Percentiles rank a stretch among this genome's conserved stretches.
Conservation (phyloP, 2,329 filamentous ascomycete species). For the Pseudonectria buxi region DNA sequence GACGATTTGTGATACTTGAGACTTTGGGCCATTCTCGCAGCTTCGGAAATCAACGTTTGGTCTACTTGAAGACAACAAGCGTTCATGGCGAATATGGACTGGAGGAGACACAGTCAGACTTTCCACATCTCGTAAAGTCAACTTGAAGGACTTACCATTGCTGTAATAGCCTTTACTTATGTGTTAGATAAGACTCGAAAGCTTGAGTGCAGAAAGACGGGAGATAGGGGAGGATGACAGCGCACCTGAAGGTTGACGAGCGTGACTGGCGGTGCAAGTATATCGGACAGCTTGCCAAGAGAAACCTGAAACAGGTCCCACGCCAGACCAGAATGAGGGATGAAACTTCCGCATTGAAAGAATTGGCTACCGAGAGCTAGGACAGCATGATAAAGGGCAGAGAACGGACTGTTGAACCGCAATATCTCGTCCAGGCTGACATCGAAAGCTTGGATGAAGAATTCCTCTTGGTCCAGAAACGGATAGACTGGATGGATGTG, state of each 20-base stretch:
- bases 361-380: constrained; percentile 14
- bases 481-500: constrained; percentile 16
- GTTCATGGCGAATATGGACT: no score
- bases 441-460: constrained; percentile 6
- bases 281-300: constrained; percentile 4
- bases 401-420: constrained; percentile 7
- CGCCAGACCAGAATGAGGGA: constrained; percentile 14
- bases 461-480: constrained; percentile 6
- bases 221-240: no score
- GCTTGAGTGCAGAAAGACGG: no score
- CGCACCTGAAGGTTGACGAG: constrained; percentile 12
- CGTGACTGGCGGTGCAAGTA: constrained; percentile 5
- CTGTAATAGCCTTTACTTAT: no score
- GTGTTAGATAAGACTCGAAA: no score
- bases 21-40: no score
- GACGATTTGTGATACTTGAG: no score
- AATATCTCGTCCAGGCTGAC: constrained; percentile 2
- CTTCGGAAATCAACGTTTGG: no score
- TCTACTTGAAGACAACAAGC: no score
- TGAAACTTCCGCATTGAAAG: constrained; percentile 12
- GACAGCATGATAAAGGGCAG: constrained; percentile 12
- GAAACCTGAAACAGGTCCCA: constrained; percentile 15
- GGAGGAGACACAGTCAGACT: no score
- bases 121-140: no score
- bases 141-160: no score